Base-by-base conservation (phyloP, 495 filamentous ascomycete species). In the Cercophora scortea region DNA sequence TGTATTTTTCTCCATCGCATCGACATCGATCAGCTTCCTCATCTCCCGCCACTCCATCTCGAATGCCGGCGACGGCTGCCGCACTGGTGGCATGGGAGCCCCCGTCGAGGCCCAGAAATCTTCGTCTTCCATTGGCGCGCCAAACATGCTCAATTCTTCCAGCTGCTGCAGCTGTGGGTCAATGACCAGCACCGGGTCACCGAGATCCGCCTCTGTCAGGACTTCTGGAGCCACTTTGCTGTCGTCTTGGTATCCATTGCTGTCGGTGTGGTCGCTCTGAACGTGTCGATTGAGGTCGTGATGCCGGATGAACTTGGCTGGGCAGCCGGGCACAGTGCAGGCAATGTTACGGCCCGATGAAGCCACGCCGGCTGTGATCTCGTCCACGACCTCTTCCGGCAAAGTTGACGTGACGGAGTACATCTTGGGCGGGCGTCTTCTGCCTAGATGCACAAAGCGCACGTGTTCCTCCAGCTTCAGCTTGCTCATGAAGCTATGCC, bases 381-480 rank as follows among this genome's bases (percentile, higher is more conserved):
- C 49, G 7, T 45, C 42, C 10, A 42, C 32, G 3, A 36, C 41
- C n/a, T 11, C 16, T 2, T 18, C 41, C 17, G 39, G 38, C 58
- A 61, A 4, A 54, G 52, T 47, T 18, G 55, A 52, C 50, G 66
- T 45, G 65, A 69, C 45, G 61, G 70, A 11, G 32, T 70, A 69
- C 18, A 60, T 53, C 42, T 61, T 55, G 33, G 70, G 70, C 19
- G 71, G 71, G 41, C 74, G 65, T 18, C 71, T 64, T 35, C 82
- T 71, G 4, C 82, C 82, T 36, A 93, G 61, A 64, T 96, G 90
- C 0, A 83, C 69, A 9, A 80, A 88, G 17, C 87, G 83, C 39
- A 94, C 76, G 56, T 96, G 90, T 44, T 89, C 85, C 67, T 90
- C 87, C 0, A 96, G 73, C 45, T 78, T 81, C n/a, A 76, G 70